Base-by-base conservation (phyloP, 73 alveolate species). In the Tetrahymena malaccensis region DNA sequence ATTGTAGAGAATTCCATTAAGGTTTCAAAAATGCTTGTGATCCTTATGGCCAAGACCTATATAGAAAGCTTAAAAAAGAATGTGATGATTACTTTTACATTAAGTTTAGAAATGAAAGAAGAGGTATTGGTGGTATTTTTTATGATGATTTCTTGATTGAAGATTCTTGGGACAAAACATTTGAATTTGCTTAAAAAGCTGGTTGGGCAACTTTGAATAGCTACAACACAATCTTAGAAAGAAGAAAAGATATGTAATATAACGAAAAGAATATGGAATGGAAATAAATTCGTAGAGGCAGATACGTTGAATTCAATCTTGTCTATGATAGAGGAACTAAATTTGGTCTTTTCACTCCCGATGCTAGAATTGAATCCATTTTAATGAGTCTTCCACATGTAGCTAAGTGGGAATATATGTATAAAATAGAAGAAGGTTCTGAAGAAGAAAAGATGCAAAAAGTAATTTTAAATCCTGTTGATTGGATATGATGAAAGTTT, bases 41-140 rank as follows among this genome's bases (percentile, higher is more conserved):
- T 55, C 43, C 43, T 35, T 85, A 43, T 33, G 97, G 96, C 6
- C 34, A 96, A 35, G 94, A 94, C 40, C 58, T 94, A 84, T 98
- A 97, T 94, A 93, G 93, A 25, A 37, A 96, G 25, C 93, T 50
- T 94, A 98, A 98, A 84, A 56, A 93, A 44, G 97, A 96, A 25
- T 98, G 99, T 93, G 99, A 98, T 89, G 96, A 97, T 12, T 98
- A 98, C 94, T 98, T 98, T 93, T 94, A 43, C 13, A 94, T 97
- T 43, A 97, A 96, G 19, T 98, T 97, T 70, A 93, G 99, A 84
- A 96, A 96, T 85, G 98, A 96, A 85, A 94, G 96, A 35, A 97
- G 99, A 94, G 99, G 99, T 16, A 94, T 98, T 15, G 99, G 99
- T 43, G 99, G 99, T 27, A 97, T 98, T 19, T 98, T 98, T 96